These are phyloP conservation scores for Eucalyptus paniculata DNA, from an alignment of 345 rosid genomes.

Conservation along the genomic window DNA sequence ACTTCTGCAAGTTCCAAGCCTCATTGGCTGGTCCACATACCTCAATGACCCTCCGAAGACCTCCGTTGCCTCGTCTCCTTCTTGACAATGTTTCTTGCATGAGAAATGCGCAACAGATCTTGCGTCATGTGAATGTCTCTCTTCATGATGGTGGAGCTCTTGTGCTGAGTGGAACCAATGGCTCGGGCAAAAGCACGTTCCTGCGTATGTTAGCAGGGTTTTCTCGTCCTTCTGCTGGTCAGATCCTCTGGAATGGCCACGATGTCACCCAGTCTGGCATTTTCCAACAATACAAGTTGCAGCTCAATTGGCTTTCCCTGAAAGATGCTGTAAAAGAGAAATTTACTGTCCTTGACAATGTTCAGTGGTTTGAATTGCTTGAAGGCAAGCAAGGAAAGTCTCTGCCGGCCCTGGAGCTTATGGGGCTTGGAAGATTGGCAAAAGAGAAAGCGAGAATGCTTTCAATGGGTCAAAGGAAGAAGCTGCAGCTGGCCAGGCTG, in stretches of 20 bases:
- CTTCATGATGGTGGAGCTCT: slow-evolving; percentile 82
- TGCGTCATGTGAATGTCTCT: slow-evolving; percentile 63
- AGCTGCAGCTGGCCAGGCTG: slow-evolving; percentile 77
- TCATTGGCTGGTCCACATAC: neutral
- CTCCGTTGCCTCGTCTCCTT: slow-evolving; percentile 59
- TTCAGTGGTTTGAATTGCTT: slow-evolving; percentile 79
- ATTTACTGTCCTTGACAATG: slow-evolving; percentile 63
- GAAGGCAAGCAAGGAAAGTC: slow-evolving; percentile 71
- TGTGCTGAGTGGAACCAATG: slow-evolving; percentile 65
- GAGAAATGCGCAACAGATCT: slow-evolving; percentile 84
- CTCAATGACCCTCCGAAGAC: slow-evolving; percentile 42
- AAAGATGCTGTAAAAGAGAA: slow-evolving; percentile 69
- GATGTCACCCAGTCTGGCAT: slow-evolving; percentile 61
- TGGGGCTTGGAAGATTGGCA: slow-evolving; percentile 78
- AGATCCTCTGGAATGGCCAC: slow-evolving; percentile 90
- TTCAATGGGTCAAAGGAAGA: slow-evolving; percentile 88
- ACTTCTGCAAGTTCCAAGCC: neutral
- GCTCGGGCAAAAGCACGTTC: slow-evolving; percentile 77
- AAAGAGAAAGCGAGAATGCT: slow-evolving; percentile 74
- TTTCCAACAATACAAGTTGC: slow-evolving; percentile 88
- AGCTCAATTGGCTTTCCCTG: slow-evolving; percentile 82
- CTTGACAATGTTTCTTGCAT: slow-evolving; percentile 87
- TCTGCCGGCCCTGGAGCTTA: slow-evolving; percentile 63
- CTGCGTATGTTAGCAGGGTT: slow-evolving; percentile 84
- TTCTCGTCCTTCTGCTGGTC: slow-evolving; percentile 71